Conservation (phyloP, 257 asterid genomes). For the Echites panduratus region DNA sequence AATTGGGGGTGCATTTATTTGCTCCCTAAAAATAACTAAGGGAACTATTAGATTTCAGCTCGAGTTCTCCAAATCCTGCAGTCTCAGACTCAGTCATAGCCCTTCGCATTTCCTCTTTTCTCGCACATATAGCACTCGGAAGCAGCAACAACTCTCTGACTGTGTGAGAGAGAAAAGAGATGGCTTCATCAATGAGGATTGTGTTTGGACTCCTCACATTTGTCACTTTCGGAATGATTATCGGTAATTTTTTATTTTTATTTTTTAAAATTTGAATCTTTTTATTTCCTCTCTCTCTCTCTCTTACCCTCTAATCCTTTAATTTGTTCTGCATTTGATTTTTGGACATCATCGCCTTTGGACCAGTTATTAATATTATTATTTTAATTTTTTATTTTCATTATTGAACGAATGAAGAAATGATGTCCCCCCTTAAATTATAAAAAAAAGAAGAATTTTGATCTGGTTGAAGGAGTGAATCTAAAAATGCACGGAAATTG, state of each 20-base stretch:
- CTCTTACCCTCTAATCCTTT: not conserved
- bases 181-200: conserved; percentile 37
- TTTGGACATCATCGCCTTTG: not conserved
- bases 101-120: not conserved
- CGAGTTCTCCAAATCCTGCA: not conserved
- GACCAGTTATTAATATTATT: not conserved
- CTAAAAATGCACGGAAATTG: not conserved
- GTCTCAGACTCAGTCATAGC: not conserved
- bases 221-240: conserved; percentile 67
- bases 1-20: too few relatives aligned
- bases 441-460: not conserved
- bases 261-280: not conserved
- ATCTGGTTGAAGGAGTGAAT: not conserved
- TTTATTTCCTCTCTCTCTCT: too few relatives aligned
- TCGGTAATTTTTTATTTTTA: conserved; percentile 37
- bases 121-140: not conserved
- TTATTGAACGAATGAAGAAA: not conserved
- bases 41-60: not conserved
- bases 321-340: not conserved
- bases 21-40: too few relatives aligned
- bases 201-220: conserved; percentile 64
- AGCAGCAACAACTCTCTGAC: not conserved
- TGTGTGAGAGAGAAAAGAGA: conserved; percentile 2
- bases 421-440: not conserved
- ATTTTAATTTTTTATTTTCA: too few relatives aligned